These are phyloP conservation scores for Candida michaelii DNA, from an alignment of 805 yeast species.

Conservation along the genomic window DNA sequence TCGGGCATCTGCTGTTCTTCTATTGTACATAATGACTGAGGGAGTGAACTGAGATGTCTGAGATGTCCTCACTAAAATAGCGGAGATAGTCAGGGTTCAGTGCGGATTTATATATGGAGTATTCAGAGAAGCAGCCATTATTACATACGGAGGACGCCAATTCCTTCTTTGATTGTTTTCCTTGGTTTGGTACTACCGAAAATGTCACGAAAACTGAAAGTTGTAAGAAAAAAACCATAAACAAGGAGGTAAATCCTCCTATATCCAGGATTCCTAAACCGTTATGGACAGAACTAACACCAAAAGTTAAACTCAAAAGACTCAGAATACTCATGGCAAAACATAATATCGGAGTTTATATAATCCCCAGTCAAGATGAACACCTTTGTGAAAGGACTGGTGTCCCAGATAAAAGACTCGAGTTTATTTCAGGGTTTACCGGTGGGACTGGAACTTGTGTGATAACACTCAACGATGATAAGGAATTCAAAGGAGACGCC, in stretches of 20 bases:
- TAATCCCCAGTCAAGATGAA: constrained; percentile 85
- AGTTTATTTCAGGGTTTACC: constrained; percentile 81
- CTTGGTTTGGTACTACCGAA: not conserved
- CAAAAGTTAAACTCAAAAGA: constrained; percentile 55
- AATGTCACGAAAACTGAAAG: not conserved
- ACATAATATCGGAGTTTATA: constrained; percentile 67
- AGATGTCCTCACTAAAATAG: no score
- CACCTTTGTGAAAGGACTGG: constrained; percentile 91
- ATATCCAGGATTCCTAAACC: not conserved
- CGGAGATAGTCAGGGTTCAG: no score
- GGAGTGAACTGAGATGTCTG: not conserved
- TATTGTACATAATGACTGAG: constrained; percentile 7
- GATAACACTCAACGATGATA: constrained; percentile 52
- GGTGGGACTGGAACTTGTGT: constrained; percentile 94
- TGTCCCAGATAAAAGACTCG: constrained; percentile 76
- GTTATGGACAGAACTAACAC: constrained; percentile 29
- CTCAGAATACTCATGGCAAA: constrained; percentile 66
- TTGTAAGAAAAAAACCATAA: no score
- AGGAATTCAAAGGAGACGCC: constrained; percentile 59
- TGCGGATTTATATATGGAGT: not conserved
- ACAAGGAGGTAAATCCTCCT: not conserved
- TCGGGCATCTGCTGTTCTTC: constrained; percentile 9
- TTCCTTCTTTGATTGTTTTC: not conserved
- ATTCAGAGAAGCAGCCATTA: constrained; percentile 1
- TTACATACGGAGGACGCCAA: no score